These are phyloP conservation scores for Kernera saxatilis DNA, from an alignment of 345 rosid species.

Conservation along the genomic window DNA sequence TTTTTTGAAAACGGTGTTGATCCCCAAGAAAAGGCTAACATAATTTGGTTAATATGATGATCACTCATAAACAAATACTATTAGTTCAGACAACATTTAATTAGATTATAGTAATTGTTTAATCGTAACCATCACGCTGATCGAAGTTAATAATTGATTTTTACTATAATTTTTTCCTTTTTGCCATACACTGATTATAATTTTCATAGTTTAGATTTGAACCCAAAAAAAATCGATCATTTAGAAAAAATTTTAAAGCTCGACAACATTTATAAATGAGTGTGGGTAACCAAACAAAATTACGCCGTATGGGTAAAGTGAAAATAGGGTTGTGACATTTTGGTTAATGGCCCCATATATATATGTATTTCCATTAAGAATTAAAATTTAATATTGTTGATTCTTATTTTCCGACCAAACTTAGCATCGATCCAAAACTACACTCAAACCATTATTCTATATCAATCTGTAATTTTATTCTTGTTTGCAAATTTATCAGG, in stretches of 20 bases:
- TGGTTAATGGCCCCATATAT: not conserved
- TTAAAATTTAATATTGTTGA: not conserved
- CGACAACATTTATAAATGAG: not conserved
- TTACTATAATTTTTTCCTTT: not conserved
- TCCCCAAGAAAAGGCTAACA: not conserved
- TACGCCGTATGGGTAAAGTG: constrained; percentile 10
- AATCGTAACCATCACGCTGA: not conserved
- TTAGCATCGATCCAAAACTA: not conserved
- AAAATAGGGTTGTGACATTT: constrained; percentile 11
- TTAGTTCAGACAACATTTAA: not conserved
- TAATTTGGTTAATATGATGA: not conserved
- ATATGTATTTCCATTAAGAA: not conserved
- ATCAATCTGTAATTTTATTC: not conserved
- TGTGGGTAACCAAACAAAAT: constrained; percentile 27
- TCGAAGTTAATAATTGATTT: not conserved
- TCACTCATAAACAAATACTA: not conserved
- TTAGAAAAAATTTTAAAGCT: not conserved
- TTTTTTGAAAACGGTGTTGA: too few species aligned
- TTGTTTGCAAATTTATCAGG: not conserved
- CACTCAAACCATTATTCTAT: constrained; percentile 6
- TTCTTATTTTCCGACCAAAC: constrained; percentile 26
- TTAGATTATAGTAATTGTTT: not conserved
- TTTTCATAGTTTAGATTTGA: not conserved
- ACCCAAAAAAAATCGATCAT: not conserved
- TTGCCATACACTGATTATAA: not conserved